Evolutionary conservation across 495 filamentous ascomycete species (phyloP).

Genomic region (Wilcoxina mikolae): DNA sequence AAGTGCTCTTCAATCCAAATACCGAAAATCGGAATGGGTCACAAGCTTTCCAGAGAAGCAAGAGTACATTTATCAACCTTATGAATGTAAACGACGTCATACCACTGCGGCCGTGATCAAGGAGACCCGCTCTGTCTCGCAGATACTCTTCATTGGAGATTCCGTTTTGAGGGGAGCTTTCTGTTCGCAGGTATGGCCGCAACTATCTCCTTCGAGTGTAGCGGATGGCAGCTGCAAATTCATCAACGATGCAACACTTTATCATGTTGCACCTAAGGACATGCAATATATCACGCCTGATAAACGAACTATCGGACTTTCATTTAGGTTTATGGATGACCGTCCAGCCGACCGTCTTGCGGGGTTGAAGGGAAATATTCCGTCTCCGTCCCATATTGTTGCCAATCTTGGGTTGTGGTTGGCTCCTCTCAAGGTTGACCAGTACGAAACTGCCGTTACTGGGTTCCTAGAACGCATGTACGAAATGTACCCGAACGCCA

Average conservation of each 20-base stretch:
- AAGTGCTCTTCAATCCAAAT: neutral
- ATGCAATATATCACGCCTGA: neutral
- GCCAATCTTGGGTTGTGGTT: slow-evolving; percentile 4
- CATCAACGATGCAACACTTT: slow-evolving; percentile 3
- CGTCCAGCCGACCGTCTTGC: neutral
- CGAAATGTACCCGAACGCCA: slow-evolving; percentile 4
- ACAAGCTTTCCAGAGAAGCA: slow-evolving; percentile 2
- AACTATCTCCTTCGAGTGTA: neutral
- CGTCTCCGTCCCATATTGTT: slow-evolving; percentile 1
- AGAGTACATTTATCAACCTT: slow-evolving; percentile 12
- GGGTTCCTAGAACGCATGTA: slow-evolving; percentile 11
- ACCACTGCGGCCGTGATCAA: slow-evolving; percentile 3
- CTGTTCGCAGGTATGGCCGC: slow-evolving; percentile 8
- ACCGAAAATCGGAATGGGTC: neutral
- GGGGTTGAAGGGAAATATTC: neutral
- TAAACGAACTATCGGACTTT: neutral
- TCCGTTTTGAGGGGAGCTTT: slow-evolving; percentile 10
- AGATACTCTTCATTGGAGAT: slow-evolving; percentile 15
- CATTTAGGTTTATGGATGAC: slow-evolving; percentile 8
- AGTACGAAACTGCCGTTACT: neutral
- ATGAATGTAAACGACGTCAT: slow-evolving; percentile 8
- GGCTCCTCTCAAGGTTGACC: neutral
- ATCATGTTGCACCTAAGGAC: slow-evolving; percentile 5
- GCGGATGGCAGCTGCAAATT: slow-evolving; percentile 3
- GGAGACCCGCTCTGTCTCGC: neutral